phyloP scores from a whole-genome alignment of 2,329 filamentous ascomycete species.

The Pseudogymnoascus sp. region DNA sequence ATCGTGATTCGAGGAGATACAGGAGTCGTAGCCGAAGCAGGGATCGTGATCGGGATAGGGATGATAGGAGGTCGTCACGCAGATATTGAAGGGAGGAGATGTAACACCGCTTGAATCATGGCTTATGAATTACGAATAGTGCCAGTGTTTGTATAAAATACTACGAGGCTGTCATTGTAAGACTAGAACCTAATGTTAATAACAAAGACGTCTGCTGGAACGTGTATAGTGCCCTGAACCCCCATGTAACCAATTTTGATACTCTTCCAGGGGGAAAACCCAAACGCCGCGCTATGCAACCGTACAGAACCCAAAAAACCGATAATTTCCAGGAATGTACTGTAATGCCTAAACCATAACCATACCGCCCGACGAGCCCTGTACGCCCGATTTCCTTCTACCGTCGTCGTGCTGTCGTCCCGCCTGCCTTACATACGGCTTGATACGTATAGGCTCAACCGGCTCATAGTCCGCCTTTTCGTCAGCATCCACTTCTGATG shows the following conservation, averaged over 20 bases:
- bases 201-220: background rate
- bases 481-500: background rate
- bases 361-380: background rate
- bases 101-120: background rate
- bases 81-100: background rate
- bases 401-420: background rate
- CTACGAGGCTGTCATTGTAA: slow-evolving; percentile 1
- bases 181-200: slow-evolving; percentile 3
- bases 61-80: slow-evolving; percentile 12
- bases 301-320: background rate
- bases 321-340: background rate
- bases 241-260: background rate
- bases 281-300: slow-evolving; percentile 7
- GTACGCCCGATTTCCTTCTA: background rate
- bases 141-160: background rate
- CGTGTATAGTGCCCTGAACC: background rate
- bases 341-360: background rate
- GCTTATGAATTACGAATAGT: slow-evolving; percentile 1
- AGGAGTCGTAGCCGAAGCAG: slow-evolving; percentile 17
- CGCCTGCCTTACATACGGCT: background rate
- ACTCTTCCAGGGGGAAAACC: background rate
- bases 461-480: background rate
- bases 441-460: slow-evolving; percentile 1
- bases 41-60: slow-evolving; percentile 13
- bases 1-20: slow-evolving; percentile 16